Percentiles rank a stretch among this genome's conserved stretches.
phyloP scores from a whole-genome alignment of 169 alveolate genomes.

The Plasmodium chabaudi region DNA sequence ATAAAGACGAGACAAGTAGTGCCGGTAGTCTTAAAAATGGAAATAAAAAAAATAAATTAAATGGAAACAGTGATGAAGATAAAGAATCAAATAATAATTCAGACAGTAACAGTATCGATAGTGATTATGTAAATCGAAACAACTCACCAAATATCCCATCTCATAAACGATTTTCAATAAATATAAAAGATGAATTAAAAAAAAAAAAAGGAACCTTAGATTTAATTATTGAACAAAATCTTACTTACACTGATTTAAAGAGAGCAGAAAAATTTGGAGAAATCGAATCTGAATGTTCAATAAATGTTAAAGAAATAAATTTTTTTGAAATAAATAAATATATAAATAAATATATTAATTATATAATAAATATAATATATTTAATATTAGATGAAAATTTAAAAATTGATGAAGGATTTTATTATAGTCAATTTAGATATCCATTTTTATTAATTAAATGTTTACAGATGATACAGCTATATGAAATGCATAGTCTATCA shows the following conservation, averaged over 20 bases:
- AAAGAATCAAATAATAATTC: neutral
- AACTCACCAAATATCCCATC: neutral
- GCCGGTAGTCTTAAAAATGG: too few species aligned
- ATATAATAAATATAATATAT: conserved; percentile 35
- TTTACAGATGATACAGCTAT: conserved; percentile 56
- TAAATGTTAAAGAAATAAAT: conserved; percentile 55
- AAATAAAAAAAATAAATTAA: neutral
- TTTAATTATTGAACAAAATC: conserved; percentile 24
- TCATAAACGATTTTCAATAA: conserved; percentile 14
- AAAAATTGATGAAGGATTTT: conserved; percentile 57
- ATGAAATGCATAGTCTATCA: conserved; percentile 28
- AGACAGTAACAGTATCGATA: neutral
- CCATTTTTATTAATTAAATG: conserved; percentile 63
- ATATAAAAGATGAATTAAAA: conserved; percentile 44
- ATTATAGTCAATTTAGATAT: conserved; percentile 31
- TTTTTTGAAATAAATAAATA: conserved; percentile 48
- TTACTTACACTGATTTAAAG: conserved; percentile 50
- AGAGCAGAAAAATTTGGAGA: conserved; percentile 47
- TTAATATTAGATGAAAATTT: conserved; percentile 58
- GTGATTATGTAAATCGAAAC: neutral
- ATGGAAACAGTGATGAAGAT: neutral
- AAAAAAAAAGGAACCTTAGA: conserved; percentile 10
- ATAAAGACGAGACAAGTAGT: neutral
- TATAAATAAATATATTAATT: conserved; percentile 49
- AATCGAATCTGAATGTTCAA: conserved; percentile 59